Base-by-base conservation (phyloP, 306 rosid species). In the Rosa rugosa region DNA sequence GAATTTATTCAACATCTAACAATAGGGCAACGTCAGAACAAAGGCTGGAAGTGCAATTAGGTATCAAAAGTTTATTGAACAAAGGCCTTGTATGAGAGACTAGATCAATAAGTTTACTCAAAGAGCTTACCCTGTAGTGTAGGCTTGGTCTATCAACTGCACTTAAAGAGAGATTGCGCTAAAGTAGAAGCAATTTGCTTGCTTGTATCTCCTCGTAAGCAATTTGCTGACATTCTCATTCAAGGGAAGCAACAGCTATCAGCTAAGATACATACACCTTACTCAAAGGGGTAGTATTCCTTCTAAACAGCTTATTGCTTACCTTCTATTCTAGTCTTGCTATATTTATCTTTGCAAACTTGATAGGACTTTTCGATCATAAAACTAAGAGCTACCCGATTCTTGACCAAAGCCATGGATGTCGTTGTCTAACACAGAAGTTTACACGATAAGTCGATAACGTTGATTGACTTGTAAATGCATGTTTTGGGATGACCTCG, bases 81-180 rank as follows among this genome's bases (percentile, higher is more conserved):
- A 40, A 40, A 3, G 73, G 75, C 75, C 75, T 71, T 27, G 0
- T 2, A 31, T 25, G 4, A 50, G 50, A 51, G 76, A 34, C 63
- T 36, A 20, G 46, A 50, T 44, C 47, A 34, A 20, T 51, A 2
- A 20, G 13, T 72, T 16, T 18, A 72, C 76, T 73, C 66, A 53
- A 73, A 68, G 27, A 68, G 34, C 16, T 64, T 14, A 16, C 11
- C 45, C 69, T 64, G 69, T 64, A 16, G 69, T 64, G 69, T 34
- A 64, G 69, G 69, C 44, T 64, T 63, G 34, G 23, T 72, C 59
- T 18, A 72, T 5, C 46, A 72, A 5, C 9, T 34, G 64, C 64
- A 51, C 64, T 72, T 36, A 34, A 18, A 34, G 64, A 72, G 44
- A 69, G 14, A 25, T 16, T 71, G 42, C 10, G 14, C 62, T 5